Conservation (phyloP, 331 rosid species). For the Malus hybrid region DNA sequence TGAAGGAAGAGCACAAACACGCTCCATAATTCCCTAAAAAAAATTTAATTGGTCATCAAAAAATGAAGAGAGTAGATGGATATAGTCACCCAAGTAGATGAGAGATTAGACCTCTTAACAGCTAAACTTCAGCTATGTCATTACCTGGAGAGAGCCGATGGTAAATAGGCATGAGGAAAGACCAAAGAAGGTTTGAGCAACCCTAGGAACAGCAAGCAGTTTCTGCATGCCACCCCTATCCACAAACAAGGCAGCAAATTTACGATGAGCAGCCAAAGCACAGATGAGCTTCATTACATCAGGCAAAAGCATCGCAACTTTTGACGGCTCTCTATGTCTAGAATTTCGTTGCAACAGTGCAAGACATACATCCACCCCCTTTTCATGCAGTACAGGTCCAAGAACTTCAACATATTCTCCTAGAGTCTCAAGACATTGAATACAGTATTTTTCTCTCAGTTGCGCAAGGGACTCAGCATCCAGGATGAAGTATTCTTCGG, state of each 20-base stretch:
- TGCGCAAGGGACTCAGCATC: constrained; percentile 60
- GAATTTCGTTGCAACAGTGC: constrained; percentile 77
- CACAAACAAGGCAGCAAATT: constrained; percentile 92
- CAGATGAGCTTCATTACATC: constrained; percentile 95
- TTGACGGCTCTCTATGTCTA: constrained; percentile 53
- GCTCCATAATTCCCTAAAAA: constrained; percentile 90
- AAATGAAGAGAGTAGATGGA: not conserved
- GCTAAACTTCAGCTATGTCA: not conserved
- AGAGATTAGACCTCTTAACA: not conserved
- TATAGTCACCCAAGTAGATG: not conserved
- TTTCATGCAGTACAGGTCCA: constrained; percentile 95
- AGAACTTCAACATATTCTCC: constrained; percentile 98
- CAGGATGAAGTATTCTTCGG: constrained; percentile 76
- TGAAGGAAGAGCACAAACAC: constrained; percentile 95
- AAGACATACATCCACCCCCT: constrained; percentile 93
- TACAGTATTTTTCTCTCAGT: constrained; percentile 86
- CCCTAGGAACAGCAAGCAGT: constrained; percentile 88
- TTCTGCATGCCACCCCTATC: constrained; percentile 97
- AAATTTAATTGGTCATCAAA: not conserved
- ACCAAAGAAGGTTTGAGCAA: constrained; percentile 73
- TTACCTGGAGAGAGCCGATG: constrained; percentile 96
- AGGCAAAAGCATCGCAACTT: constrained; percentile 64
- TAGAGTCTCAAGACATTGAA: constrained; percentile 87
- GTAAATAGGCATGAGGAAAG: constrained; percentile 90
- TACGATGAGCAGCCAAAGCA: constrained; percentile 95